Base-by-base conservation (phyloP, 2,329 filamentous ascomycete genomes). In the Botrytis galanthina region DNA sequence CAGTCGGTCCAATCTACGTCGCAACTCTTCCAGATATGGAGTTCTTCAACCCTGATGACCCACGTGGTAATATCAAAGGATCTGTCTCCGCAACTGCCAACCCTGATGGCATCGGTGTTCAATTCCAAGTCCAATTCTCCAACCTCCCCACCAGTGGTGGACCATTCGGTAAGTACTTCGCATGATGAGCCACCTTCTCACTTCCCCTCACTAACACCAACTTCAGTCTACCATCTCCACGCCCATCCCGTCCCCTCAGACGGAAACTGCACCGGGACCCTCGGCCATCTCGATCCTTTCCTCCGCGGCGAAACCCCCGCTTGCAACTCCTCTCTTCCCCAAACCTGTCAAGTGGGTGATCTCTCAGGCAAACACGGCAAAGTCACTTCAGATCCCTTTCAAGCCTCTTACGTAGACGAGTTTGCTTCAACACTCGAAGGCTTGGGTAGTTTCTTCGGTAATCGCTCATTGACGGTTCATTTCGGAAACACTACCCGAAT, bases 281-380 rank as follows among this genome's bases (percentile, higher is more conserved):
- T 88, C 6, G 88, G 84, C 3, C 93, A 95, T 79, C 86, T 94
- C 20, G 92, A 95, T 79, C 92, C 93, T 29, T 93, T 86, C 81
- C 80, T 85, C 68, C 90, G 91, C 69, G 89, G 89, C 75, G 79
- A 81, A 79, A 82, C 82, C 2, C 84, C 89, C 7, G 78, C 86
- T 8, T 95, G 93, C 83, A 85, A 93, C 79, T 54, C 83, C 18
- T 77, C 80, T 16, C 80, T 83, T 10, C 90, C 90, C 12, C 82
- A 87, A 75, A 90, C 88, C 16, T 96, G 93, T 84, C 89, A 95
- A 82, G 88, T 93, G 18, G 93, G 93, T 76, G 93, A 95, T 81
- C 85, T 94, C 73, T 88, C 88, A 78, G 93, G 93, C 80, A 95
- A 95, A 84, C 84, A 91, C 78, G 92, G 92, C 75, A 85, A 85